phyloP scores from a whole-genome alignment of 495 filamentous ascomycete genomes.

The Hyaloscypha bicolor region DNA sequence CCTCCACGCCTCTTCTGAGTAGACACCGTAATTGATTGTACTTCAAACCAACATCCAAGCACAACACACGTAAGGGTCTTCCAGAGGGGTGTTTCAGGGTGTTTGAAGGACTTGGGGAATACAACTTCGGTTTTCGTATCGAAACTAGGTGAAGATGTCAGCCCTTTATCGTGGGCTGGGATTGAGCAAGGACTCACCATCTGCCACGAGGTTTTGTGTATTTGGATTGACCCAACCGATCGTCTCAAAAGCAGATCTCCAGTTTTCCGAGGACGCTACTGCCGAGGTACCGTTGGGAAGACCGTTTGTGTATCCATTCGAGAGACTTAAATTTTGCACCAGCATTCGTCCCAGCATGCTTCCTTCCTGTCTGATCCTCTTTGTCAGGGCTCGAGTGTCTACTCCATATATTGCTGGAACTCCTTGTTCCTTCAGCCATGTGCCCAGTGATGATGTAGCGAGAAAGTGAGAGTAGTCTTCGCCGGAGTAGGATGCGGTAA shows the following conservation, averaged over 20 bases:
- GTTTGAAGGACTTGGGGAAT: constrained; percentile 64
- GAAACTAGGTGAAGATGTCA: constrained; percentile 66
- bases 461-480: constrained; percentile 95
- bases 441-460: constrained; percentile 82
- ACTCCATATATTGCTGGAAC: constrained; percentile 96
- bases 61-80: constrained; percentile 80
- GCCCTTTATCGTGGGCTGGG: constrained; percentile 21
- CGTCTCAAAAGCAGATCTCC: constrained; percentile 70
- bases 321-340: constrained; percentile 60
- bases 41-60: constrained; percentile 95
- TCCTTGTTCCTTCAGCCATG: constrained; percentile 94
- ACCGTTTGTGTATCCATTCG: constrained; percentile 49
- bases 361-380: constrained; percentile 88
- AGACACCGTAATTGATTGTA: constrained; percentile 96
- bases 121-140: constrained; percentile 77
- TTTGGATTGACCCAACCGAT: constrained; percentile 93
- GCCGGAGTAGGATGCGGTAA: constrained; percentile 87
- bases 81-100: constrained; percentile 85
- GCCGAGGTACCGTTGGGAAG: constrained; percentile 34
- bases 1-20: constrained; percentile 87
- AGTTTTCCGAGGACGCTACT: constrained; percentile 47
- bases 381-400: constrained; percentile 91
- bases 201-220: constrained; percentile 83
- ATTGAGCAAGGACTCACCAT: constrained; percentile 66
- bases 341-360: constrained; percentile 95